A percentile compares a stretch with the other conserved stretches of the same genome.
phyloP scores from a whole-genome alignment of 495 filamentous ascomycete species.

The Tuber brumale region DNA sequence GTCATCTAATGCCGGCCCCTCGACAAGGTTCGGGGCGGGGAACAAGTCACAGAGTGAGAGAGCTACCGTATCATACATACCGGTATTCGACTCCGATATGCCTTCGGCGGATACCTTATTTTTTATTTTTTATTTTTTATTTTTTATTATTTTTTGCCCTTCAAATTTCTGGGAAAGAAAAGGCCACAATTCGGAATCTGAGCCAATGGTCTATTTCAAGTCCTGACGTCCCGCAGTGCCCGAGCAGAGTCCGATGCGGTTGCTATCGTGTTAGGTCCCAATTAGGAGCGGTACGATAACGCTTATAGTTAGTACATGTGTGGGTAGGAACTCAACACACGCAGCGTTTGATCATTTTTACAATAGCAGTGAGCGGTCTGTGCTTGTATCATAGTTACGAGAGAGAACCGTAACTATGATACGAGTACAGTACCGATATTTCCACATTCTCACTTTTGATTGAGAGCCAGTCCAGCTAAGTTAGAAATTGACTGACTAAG shows the following conservation, averaged over 20 bases:
- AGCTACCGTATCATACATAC: background rate
- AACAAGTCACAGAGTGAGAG: background rate
- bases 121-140: background rate
- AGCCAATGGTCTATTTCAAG: background rate
- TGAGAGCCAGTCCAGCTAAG: background rate
- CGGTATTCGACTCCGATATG: background rate
- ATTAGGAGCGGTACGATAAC: background rate
- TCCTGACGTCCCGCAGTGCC: background rate
- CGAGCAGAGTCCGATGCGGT: background rate
- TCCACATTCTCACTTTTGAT: background rate
- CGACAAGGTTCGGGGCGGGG: background rate
- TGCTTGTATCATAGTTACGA: background rate
- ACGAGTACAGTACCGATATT: background rate
- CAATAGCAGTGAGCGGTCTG: background rate
- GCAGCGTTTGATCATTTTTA: background rate
- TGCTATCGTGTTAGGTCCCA: background rate
- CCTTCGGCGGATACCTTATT: background rate
- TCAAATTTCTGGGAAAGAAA: background rate
- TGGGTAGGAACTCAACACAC: background rate
- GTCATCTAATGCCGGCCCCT: background rate
- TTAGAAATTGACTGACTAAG: background rate
- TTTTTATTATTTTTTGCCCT: background rate
- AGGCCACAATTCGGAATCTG: constrained; percentile 3
- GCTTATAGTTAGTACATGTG: background rate
- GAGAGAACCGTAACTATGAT: background rate